Evolutionary conservation across 768 basidiomycete species (phyloP), one percentile per base, ranked within the genome.

Genomic region (Strobilomyces confusus): DNA sequence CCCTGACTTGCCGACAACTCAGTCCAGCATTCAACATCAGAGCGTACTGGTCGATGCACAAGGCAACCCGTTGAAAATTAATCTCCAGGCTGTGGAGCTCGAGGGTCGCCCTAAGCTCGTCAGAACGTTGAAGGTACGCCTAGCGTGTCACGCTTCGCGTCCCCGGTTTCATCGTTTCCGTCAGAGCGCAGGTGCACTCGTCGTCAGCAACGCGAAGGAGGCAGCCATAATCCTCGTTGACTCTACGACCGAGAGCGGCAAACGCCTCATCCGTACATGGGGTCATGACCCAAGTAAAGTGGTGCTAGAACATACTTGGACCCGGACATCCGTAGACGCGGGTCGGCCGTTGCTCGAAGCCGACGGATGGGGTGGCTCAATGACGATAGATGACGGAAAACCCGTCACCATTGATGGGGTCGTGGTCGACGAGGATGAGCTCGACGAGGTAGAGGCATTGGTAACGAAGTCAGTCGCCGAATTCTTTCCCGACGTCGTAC

Each of bases 201-300:
- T 84, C 43, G 74, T 73, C 52, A 74, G 71, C 47, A 77, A 79
- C 53, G 77, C 81, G 9, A 76, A 72, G 43, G 72, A 77, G 46
- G 80, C 86, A 0, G 68, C 75, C 19, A 70, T 87, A 23, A 80
- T 87, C 42, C 69, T 89, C 5, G 82, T 89, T 8, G 79, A 87
- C 56, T 65, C 78, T 2, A 67, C 69, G 17, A 74, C 79, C 0
- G 62, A 71, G n/a, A 75, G 77, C 38, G 85, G 86, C 25, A 71
- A 73, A 60, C 73, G 75, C 17, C 79, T 86, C 59, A 75, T 86
- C 53, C 76, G 79, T 36, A 78, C 80, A 19, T 87, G 83, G 83
- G 73, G 77, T 8, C 62, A 67, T 22, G 82, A 84, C 43, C 53
- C 62, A 13, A 63, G 64, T 36, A 72, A 82, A 64, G 73, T 77